phyloP scores from a whole-genome alignment of 139 green algal genomes.

The Micromonas pusilla region DNA sequence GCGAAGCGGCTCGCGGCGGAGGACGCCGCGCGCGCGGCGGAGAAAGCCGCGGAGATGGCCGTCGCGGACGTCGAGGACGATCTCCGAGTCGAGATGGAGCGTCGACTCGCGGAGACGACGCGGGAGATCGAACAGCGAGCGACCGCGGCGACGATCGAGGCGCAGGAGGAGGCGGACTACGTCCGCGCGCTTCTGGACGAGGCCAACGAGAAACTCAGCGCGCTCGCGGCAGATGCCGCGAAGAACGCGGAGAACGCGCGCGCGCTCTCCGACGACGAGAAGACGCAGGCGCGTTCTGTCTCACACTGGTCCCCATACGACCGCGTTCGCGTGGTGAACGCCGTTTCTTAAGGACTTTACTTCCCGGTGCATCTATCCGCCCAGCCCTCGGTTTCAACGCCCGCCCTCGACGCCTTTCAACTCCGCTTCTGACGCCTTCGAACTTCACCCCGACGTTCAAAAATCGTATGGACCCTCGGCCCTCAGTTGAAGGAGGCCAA shows the following conservation, averaged over 20 bases:
- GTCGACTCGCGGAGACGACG: neutral
- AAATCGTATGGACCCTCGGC: neutral
- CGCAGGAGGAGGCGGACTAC: neutral
- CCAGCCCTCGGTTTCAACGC: no score
- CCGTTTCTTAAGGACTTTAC: no score
- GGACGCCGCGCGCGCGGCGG: neutral
- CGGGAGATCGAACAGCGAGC: neutral
- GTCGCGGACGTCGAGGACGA: neutral
- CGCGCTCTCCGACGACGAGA: no score
- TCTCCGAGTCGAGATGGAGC: neutral
- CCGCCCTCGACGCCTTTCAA: no score
- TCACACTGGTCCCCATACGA: no score
- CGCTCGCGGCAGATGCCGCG: neutral
- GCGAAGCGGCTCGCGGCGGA: neutral
- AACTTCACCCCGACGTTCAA: neutral
- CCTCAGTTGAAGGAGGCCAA: neutral
- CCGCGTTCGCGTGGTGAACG: no score
- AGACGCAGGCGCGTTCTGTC: no score
- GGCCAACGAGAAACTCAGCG: neutral
- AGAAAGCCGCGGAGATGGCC: neutral
- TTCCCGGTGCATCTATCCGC: no score
- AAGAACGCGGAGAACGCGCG: neutral
- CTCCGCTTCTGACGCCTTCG: no score
- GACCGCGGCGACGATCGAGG: neutral
- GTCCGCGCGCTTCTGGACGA: neutral